Evolutionary conservation across 495 filamentous ascomycete species (phyloP), one percentile per base, ranked within the genome.

Genomic region (Penicillium robsamsonii): DNA sequence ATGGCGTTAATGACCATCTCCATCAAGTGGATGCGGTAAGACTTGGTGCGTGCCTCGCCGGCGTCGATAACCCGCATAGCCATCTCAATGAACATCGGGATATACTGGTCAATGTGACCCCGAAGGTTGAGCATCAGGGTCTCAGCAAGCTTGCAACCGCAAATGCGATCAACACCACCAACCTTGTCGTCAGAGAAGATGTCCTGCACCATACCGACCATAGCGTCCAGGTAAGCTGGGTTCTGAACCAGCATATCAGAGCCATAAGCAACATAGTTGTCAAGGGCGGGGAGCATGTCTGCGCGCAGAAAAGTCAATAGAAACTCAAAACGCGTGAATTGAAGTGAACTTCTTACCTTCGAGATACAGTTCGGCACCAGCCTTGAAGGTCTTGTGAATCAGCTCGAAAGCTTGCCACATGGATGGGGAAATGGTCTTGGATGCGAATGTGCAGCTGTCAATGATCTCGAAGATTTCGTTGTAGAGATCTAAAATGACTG

Each of bases 381-480:
- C 87, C 77, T 97, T 96, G 81, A 98, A 98, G 9, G 93, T 96
- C 60, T 88, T 83, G 70, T 97, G 95, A 56, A 98, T 94, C 29
- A 97, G 84, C 72, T 92, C 91, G 63, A 98, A 98, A 3, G 95
- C 92, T 66, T 91, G 84, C 94, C 94, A 98, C 94, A 98, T 98
- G 31, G 88, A 96, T 22, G 88, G 85, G 4, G 94, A 96, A 57
- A 98, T 96, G 35, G 82, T 81, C 76, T 97, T 98, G 35, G 94
- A 92, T 15, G 94, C 87, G 67, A 97, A 98, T n/a, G 95, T 98
- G 75, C 95, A 98, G 79, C 90, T 96, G 70, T 98, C 94, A 63
- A 98, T 95, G 63, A 98, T 98, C 72, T 98, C 94, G 65, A 98
- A 98, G 12, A 97, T 84, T 65, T 98, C 94, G 66, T 97, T 97